Evolutionary conservation across 2,329 filamentous ascomycete species (phyloP).

Genomic region (Hypoxylon sp.): DNA sequence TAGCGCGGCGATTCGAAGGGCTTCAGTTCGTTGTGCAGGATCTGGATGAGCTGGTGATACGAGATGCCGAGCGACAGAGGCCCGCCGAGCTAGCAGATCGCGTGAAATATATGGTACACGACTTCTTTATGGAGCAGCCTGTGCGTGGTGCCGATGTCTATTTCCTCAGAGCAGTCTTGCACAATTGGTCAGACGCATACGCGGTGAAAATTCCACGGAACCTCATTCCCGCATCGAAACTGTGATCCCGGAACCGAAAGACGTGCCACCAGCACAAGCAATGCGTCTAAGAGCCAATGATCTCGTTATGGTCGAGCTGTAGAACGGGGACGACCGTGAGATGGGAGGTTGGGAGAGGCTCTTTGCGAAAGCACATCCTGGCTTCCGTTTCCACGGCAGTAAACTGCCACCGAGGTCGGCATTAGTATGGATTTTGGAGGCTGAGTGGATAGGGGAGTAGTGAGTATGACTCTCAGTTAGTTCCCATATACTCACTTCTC

Average conservation of each 20-base stretch:
- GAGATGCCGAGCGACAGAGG: conserved; percentile 2
- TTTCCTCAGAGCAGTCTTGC: conserved; percentile 58
- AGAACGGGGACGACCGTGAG: conserved; percentile 31
- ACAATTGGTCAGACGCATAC: conserved; percentile 62
- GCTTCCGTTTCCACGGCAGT: conserved; percentile 30
- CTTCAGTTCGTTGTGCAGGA: conserved; percentile 70
- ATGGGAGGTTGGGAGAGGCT: conserved; percentile 29
- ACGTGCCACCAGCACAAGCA: conserved; percentile 1
- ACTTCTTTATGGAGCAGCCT: conserved; percentile 62
- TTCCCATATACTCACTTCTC: too few species aligned
- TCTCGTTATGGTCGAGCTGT: conserved; percentile 19
- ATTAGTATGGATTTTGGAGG: conserved; percentile 4
- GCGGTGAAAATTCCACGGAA: conserved; percentile 53
- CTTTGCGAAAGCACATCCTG: conserved; percentile 17
- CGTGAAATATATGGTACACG: conserved; percentile 55
- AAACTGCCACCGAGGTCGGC: conserved; percentile 10
- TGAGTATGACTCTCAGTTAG: not conserved
- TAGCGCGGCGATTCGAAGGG: conserved; percentile 48
- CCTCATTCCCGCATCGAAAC: conserved; percentile 58
- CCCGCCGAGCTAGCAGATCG: conserved; percentile 27
- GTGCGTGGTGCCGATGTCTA: conserved; percentile 59
- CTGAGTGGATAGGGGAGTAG: conserved; percentile 5
- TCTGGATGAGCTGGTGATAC: conserved; percentile 49
- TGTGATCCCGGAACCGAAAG: conserved; percentile 18
- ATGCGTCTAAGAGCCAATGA: conserved; percentile 11